Base-by-base conservation (phyloP, 768 basidiomycete genomes). In the Phaffia tasmanica region DNA sequence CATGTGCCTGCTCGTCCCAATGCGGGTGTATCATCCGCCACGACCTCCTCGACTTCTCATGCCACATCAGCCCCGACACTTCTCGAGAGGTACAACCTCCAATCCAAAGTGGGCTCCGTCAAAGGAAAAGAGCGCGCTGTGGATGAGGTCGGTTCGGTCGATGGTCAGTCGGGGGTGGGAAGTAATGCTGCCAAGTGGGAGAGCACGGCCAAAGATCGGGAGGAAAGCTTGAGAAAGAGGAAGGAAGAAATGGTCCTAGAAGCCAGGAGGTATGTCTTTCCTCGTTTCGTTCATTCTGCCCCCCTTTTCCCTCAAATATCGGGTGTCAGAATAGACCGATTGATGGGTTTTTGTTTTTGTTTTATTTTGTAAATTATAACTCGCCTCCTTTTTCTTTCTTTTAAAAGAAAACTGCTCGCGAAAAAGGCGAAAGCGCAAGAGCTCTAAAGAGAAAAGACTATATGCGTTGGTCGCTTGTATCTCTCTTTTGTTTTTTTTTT, bases 191-290 rank as follows among this genome's bases (percentile, higher is more conserved):
- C 64, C 1, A 73, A 73, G 51, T 75, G 74, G 76, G 75, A 71
- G 25, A 70, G 70, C 57, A 72, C 73, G 57, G 70, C 65, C 55
- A 73, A 75, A 67, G 70, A 70, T 63, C 63, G 75, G 51, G 74
- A 75, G 69, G 57, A 64, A 55, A 72, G 69, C 14, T 63, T 76
- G 68, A 73, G 63, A 65, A 72, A 73, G 68, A 68, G 75, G 65
- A 76, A 76, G 64, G 76, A 75, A 70, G 58, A 68, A 62, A 73
- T 76, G 74, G 72, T 76, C 29, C 65, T 76, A 21, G 74, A 75
- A 61, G 75, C 75, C 19, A 74, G 76, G 57, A 65, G 71, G 76
- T 74, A 72, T 70, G 72, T 73, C 46, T 50, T 16, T 47, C 29
- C 23, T 15, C 23, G 57, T 25, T 46, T 21, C n/a, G 21, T 18